A percentile compares a stretch with the other conserved stretches of the same genome.
Evolutionary conservation across 768 basidiomycete genomes (phyloP).

Genomic region (Heimioporus sp.): DNA sequence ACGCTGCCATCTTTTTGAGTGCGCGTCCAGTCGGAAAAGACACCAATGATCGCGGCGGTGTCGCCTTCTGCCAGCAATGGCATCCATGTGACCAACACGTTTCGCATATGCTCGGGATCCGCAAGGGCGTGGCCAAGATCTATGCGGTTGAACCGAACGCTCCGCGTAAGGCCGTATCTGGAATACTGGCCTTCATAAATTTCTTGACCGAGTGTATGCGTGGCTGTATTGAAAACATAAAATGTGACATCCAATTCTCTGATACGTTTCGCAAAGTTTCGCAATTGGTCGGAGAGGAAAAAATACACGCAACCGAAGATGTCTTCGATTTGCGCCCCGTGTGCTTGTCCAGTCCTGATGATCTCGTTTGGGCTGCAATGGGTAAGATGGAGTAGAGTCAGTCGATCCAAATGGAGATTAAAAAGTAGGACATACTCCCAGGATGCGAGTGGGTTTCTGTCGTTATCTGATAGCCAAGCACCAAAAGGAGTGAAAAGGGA

Average conservation of each 20-base stretch:
- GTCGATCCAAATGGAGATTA: no score
- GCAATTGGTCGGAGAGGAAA: conserved; percentile 39
- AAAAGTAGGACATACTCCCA: conserved; percentile 41
- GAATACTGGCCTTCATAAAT: conserved; percentile 25
- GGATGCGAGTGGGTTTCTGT: conserved; percentile 41
- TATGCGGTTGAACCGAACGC: conserved; percentile 41
- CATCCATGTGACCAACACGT: conserved; percentile 35
- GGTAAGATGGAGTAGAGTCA: not conserved
- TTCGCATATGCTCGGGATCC: conserved; percentile 29
- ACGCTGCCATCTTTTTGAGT: conserved; percentile 8
- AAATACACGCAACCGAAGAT: conserved; percentile 50
- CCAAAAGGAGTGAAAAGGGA: conserved; percentile 45
- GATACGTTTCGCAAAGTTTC: conserved; percentile 37
- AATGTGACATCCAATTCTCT: conserved; percentile 36
- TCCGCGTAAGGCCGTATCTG: conserved; percentile 22
- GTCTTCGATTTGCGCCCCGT: conserved; percentile 39
- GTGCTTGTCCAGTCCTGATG: conserved; percentile 32
- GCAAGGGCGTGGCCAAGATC: conserved; percentile 41
- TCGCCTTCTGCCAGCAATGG: conserved; percentile 31
- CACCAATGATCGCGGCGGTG: conserved; percentile 36
- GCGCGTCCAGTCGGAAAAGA: conserved; percentile 42
- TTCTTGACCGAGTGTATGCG: conserved; percentile 38
- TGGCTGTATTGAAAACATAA: conserved; percentile 32
- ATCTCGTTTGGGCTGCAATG: conserved; percentile 38
- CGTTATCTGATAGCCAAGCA: conserved; percentile 37